Evolutionary conservation across 257 asterid species (phyloP), one percentile per base, ranked within the genome.

Genomic region (Phtheirospermum japonicum): DNA sequence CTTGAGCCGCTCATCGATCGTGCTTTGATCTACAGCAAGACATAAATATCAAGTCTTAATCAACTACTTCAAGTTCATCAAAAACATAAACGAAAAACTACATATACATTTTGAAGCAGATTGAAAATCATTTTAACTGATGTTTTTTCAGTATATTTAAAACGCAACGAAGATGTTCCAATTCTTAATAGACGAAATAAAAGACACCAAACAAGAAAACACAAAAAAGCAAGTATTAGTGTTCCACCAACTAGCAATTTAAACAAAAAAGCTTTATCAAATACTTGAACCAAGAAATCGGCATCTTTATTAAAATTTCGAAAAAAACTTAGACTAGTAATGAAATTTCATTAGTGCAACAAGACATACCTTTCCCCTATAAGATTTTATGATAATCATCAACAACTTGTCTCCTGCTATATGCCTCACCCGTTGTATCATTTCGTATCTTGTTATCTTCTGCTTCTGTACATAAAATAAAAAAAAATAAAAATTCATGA

Each of bases 341-440:
- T n/a, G n/a, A n/a, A n/a, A n/a, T n/a, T 6, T 36, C 42, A 8
- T 9, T 9, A 4, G 45, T 39, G 45, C 45, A 39, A 2, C 45
- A 39, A 39, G 2, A 10, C 11, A 13, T 73, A 78, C 87, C 80
- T 71, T 82, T 36, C 77, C 65, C 61, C 71, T 61, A 46, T 39
- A 67, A 20, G 82, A 64, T 60, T 69, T 79, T 13, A 84, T 69
- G 64, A 81, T 64, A 3, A 20, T 34, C 65, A 59, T 54, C 75
- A 84, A 33, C 73, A 84, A 17, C 57, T 73, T 68, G 71, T 84
- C 88, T 19, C 91, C 91, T 6, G 84, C 85, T 26, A 84, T 61
- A 33, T 43, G 56, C 59, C 88, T 75, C 77, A 82, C 71, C 2
- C 39, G 61, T 18, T 66, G 77, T 65, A 84, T 67, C 82, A 81